phyloP scores from a whole-genome alignment of 2,329 filamentous ascomycete species.

The Epichloe bromicola region DNA sequence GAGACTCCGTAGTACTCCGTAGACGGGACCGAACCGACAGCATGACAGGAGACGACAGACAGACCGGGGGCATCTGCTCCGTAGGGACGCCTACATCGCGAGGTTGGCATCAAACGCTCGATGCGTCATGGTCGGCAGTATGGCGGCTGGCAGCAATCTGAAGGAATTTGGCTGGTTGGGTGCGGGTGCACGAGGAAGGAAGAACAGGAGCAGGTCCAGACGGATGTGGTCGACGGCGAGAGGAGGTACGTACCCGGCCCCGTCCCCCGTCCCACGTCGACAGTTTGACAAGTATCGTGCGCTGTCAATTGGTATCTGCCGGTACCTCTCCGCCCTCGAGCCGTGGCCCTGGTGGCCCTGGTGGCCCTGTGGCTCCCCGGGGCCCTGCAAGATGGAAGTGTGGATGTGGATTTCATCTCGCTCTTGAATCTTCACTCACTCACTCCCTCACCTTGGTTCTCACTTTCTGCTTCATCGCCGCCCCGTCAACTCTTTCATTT shows the following conservation, averaged over 20 bases:
- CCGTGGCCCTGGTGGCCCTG: background rate
- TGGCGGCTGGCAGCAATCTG: no score
- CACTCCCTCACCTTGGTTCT: slow-evolving; percentile 9
- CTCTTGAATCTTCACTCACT: slow-evolving; percentile 15
- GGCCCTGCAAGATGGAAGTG: slow-evolving; percentile 3
- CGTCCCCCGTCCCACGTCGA: background rate
- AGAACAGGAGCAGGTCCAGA: background rate
- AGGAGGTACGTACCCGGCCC: background rate
- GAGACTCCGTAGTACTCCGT: no score
- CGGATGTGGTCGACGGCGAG: background rate
- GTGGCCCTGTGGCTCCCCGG: background rate
- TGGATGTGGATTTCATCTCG: slow-evolving; percentile 13
- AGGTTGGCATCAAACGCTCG: no score
- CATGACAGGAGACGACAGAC: no score
- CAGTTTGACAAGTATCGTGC: background rate
- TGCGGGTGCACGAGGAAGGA: background rate
- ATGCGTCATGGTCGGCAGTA: no score
- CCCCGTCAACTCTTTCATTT: background rate
- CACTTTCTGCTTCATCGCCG: slow-evolving; percentile 4
- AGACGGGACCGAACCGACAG: no score
- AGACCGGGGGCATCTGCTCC: no score
- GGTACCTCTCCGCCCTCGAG: background rate
- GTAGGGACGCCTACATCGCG: no score
- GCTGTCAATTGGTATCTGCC: background rate
- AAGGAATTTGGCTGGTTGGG: no score